Percentiles rank a stretch among this genome's conserved stretches.
phyloP scores from a whole-genome alignment of 2,329 filamentous ascomycete species.

The Pyrenophora tritici-repentis region DNA sequence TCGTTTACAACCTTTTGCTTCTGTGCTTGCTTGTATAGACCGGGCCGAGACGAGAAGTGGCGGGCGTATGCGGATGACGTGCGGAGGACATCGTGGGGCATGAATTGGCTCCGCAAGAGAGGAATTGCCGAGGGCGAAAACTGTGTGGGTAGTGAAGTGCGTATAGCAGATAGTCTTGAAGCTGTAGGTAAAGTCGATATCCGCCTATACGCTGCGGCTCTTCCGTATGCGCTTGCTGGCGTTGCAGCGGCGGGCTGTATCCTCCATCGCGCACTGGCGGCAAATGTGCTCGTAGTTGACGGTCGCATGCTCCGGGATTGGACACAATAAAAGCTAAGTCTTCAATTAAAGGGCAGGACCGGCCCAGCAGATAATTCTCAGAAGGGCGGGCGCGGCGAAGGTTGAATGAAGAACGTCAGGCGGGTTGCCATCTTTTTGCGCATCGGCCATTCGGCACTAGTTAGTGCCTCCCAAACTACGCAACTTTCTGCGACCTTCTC shows the following conservation, averaged over 20 bases:
- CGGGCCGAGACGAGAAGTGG: slow-evolving; percentile 51
- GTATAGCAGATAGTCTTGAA: slow-evolving; percentile 31
- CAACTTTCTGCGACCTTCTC: slow-evolving; percentile 31
- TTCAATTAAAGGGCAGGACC: slow-evolving; percentile 12
- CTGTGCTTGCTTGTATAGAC: slow-evolving; percentile 41
- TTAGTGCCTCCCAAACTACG: slow-evolving; percentile 18
- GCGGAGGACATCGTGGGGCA: slow-evolving; percentile 47
- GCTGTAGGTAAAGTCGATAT: slow-evolving; percentile 44
- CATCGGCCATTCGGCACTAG: slow-evolving; percentile 20
- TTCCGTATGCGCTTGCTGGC: slow-evolving; percentile 49
- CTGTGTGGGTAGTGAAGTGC: slow-evolving; percentile 20
- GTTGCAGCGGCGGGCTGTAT: slow-evolving; percentile 45
- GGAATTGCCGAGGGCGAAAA: slow-evolving; percentile 24
- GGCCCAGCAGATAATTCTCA: slow-evolving; percentile 15
- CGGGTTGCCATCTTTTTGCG: slow-evolving; percentile 32
- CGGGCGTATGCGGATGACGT: slow-evolving; percentile 51
- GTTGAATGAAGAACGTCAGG: slow-evolving; percentile 30
- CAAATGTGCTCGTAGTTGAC: slow-evolving; percentile 46
- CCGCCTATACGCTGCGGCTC: slow-evolving; percentile 56
- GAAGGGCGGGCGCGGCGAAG: slow-evolving; percentile 25
- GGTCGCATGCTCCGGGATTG: slow-evolving; percentile 52
- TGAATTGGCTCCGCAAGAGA: slow-evolving; percentile 51
- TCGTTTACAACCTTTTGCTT: slow-evolving; percentile 42
- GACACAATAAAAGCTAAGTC: background rate
- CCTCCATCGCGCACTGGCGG: slow-evolving; percentile 49